Conservation (phyloP, 1,139 yeast genomes). For the Suhomyces maxii region DNA sequence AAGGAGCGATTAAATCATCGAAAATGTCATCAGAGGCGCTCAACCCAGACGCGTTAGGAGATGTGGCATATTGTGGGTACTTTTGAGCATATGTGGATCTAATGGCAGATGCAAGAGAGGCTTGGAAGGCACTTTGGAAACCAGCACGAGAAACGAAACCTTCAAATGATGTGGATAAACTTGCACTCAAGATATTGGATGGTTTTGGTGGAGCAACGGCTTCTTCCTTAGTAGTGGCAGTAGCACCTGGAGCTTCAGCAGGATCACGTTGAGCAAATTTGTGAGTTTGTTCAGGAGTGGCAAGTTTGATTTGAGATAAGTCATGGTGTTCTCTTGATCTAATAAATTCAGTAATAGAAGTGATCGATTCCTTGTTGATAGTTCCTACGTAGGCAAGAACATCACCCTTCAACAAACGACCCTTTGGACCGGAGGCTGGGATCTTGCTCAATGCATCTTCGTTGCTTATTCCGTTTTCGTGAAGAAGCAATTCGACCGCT, state of each 20-base stretch:
- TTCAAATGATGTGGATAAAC: conserved; percentile 29
- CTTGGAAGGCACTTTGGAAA: conserved; percentile 34
- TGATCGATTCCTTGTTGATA: conserved; percentile 57
- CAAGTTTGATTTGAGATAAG: conserved; percentile 65
- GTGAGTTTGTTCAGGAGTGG: conserved; percentile 31
- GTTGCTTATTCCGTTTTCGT: conserved; percentile 57
- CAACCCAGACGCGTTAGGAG: conserved; percentile 32
- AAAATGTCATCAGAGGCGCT: conserved; percentile 53
- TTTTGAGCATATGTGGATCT: conserved; percentile 42
- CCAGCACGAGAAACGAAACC: conserved; percentile 27
- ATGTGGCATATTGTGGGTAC: conserved; percentile 44
- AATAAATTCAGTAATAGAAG: conserved; percentile 55
- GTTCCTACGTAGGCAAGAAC: conserved; percentile 80
- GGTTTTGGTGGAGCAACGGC: conserved; percentile 29
- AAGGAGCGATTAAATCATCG: conserved; percentile 62
- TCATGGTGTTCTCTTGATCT: conserved; percentile 67
- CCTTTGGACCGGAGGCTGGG: conserved; percentile 85
- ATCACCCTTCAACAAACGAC: conserved; percentile 87
- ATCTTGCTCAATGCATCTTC: conserved; percentile 73
- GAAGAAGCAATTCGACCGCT: conserved; percentile 70
- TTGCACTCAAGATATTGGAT: conserved; percentile 27
- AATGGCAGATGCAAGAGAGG: conserved; percentile 32
- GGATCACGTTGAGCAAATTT: conserved; percentile 18
- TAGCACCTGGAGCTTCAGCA: conserved; percentile 5
- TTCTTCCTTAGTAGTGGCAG: conserved; percentile 12